Conservation (phyloP, 257 asterid species). For the Gynochthodes officinalis region DNA sequence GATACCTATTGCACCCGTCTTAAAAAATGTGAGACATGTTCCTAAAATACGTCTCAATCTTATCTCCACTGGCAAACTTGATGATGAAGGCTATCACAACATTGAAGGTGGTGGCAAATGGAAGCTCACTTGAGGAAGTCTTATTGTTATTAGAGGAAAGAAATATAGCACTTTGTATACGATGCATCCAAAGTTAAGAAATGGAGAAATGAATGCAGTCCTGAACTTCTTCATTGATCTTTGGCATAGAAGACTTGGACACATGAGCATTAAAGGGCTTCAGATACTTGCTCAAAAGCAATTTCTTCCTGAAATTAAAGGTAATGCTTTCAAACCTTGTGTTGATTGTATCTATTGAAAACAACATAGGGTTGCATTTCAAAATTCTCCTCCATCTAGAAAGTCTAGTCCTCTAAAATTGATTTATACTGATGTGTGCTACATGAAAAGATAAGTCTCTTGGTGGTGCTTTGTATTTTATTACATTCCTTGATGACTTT, state of each 20-base stretch:
- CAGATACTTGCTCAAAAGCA: background rate
- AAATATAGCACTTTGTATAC: background rate
- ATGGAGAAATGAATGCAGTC: background rate
- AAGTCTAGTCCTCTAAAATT: too few species aligned
- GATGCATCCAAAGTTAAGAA: background rate
- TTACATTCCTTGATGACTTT: too few species aligned
- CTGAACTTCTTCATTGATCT: background rate
- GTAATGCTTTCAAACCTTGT: background rate
- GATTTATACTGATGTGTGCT: too few species aligned
- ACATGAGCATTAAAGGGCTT: background rate
- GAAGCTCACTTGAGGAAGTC: background rate
- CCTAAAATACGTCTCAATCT: background rate
- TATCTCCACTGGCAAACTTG: background rate
- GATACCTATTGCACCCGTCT: too few species aligned
- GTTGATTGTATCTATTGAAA: background rate
- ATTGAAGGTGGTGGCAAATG: background rate
- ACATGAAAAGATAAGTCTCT: too few species aligned
- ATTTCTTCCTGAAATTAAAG: background rate
- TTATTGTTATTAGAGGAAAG: background rate
- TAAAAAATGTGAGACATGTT: too few species aligned
- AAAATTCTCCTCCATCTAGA: too few species aligned
- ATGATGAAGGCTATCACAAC: background rate
- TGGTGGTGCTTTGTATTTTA: too few species aligned
- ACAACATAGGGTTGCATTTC: too few species aligned
- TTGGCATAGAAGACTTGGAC: too few species aligned